These are phyloP conservation scores for Candida lessepsii DNA, from an alignment of 805 yeast species.

Conservation along the genomic window DNA sequence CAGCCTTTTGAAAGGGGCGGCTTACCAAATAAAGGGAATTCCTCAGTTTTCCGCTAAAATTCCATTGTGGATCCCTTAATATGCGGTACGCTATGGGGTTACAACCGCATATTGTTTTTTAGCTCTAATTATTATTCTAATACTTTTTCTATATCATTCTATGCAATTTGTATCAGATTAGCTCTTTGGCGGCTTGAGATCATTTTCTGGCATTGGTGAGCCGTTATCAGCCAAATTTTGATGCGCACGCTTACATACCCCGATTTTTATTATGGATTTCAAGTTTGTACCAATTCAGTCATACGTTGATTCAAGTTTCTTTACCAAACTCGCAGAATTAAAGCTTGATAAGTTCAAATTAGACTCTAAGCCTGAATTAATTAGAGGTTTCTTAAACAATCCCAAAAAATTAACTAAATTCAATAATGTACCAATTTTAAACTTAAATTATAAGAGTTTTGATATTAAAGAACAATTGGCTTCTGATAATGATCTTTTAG, in stretches of 20 bases:
- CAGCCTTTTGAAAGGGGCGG: too few species aligned
- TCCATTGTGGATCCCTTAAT: too few species aligned
- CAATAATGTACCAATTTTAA: slow-evolving; percentile 34
- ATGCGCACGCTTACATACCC: not conserved
- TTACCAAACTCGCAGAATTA: slow-evolving; percentile 66
- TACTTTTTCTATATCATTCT: too few species aligned
- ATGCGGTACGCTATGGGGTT: too few species aligned
- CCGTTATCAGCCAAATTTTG: not conserved
- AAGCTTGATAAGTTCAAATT: slow-evolving; percentile 75
- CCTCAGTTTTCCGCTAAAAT: too few species aligned
- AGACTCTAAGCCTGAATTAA: slow-evolving; percentile 43
- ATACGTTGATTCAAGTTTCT: slow-evolving; percentile 84
- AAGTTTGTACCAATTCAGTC: slow-evolving; percentile 58
- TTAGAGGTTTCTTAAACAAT: slow-evolving; percentile 45
- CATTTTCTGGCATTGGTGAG: too few species aligned
- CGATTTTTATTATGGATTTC: slow-evolving; percentile 10
- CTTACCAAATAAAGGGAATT: too few species aligned
- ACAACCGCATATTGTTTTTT: too few species aligned
- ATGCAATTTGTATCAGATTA: too few species aligned
- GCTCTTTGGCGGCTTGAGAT: too few species aligned
- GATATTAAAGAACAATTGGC: slow-evolving; percentile 7
- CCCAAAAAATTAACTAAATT: slow-evolving; percentile 34
- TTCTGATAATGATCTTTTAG: slow-evolving; percentile 16
- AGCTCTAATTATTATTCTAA: too few species aligned
- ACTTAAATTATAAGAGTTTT: slow-evolving; percentile 35